Conservation (phyloP, 345 rosid species). For the Lepidium sativum region DNA sequence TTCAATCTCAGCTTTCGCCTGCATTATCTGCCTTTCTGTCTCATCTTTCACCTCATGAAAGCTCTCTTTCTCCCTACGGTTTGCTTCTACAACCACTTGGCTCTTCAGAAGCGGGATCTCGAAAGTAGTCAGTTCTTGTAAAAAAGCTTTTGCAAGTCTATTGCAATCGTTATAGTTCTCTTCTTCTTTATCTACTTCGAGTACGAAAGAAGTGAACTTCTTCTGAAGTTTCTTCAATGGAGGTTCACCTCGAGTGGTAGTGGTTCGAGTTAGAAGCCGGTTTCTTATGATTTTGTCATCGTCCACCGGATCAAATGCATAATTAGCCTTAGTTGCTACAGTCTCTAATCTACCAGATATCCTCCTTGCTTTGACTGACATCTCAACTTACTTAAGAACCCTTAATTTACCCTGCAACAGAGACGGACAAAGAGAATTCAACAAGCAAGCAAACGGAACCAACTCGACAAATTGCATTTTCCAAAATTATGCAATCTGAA, state of each 20-base stretch:
- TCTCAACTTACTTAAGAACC: constrained; percentile 19
- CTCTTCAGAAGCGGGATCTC: constrained; percentile 96
- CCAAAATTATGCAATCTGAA: too few relatives aligned
- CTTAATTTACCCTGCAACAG: constrained; percentile 22
- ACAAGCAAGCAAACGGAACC: neutral
- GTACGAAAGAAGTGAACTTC: constrained; percentile 75
- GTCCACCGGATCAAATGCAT: constrained; percentile 75
- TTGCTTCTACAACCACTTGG: constrained; percentile 69
- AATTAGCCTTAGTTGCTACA: constrained; percentile 43
- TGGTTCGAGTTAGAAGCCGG: constrained; percentile 85
- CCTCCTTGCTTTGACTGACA: constrained; percentile 76
- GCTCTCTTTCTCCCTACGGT: constrained; percentile 75
- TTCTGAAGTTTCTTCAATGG: constrained; percentile 92
- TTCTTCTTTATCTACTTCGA: constrained; percentile 68
- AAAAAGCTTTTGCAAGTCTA: constrained; percentile 67
- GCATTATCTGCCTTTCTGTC: constrained; percentile 62
- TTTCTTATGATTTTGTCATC: constrained; percentile 83
- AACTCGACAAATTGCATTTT: neutral
- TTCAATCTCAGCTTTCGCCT: constrained; percentile 70
- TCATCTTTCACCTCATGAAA: constrained; percentile 73
- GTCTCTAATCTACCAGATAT: constrained; percentile 64
- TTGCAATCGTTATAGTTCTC: constrained; percentile 56
- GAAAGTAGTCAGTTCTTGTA: constrained; percentile 79
- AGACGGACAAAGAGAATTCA: neutral
- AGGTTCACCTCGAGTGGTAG: constrained; percentile 95